phyloP scores from a whole-genome alignment of 305 asterid genomes.

The Plantago lanceolata region DNA sequence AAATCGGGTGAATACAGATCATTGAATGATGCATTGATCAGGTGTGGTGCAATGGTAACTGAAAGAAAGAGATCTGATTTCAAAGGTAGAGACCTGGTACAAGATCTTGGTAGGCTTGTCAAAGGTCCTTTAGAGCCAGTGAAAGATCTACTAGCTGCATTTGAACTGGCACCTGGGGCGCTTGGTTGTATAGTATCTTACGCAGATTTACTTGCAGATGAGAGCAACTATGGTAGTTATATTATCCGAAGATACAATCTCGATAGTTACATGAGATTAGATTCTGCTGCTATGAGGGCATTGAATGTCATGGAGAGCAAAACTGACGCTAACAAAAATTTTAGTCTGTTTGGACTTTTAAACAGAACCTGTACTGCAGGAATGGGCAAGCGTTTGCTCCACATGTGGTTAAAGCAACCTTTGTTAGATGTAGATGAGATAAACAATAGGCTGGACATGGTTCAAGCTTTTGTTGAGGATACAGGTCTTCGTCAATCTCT shows the following conservation, averaged over 20 bases:
- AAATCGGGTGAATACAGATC: slow-evolving; percentile 65
- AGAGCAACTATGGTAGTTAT: slow-evolving; percentile 79
- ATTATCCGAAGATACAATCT: slow-evolving; percentile 63
- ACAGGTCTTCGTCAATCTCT: slow-evolving; percentile 72
- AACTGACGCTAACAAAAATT: slow-evolving; percentile 90
- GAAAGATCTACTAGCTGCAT: slow-evolving; percentile 72
- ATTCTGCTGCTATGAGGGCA: slow-evolving; percentile 99
- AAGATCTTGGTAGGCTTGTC: slow-evolving; percentile 85
- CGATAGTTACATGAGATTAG: slow-evolving; percentile 87
- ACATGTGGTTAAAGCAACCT: slow-evolving; percentile 95
- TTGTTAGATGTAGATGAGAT: slow-evolving; percentile 72
- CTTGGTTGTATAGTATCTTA: slow-evolving; percentile 70
- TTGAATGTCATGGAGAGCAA: slow-evolving; percentile 96
- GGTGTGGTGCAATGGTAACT: slow-evolving; percentile 87
- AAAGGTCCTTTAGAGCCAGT: slow-evolving; percentile 83
- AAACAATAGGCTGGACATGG: slow-evolving; percentile 74
- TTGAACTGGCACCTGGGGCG: slow-evolving; percentile 78
- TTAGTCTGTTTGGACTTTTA: slow-evolving; percentile 92
- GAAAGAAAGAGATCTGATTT: slow-evolving; percentile 84
- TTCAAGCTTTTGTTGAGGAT: slow-evolving; percentile 93
- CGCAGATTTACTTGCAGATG: slow-evolving; percentile 83
- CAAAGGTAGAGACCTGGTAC: slow-evolving; percentile 78
- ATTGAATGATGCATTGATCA: slow-evolving; percentile 68
- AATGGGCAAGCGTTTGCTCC: slow-evolving; percentile 91
- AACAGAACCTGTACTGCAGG: slow-evolving; percentile 96